Evolutionary conservation across 108 stramenopile genomes (phyloP), one percentile per base, ranked within the genome.

Genomic region (Nitzschia inconspicua): DNA sequence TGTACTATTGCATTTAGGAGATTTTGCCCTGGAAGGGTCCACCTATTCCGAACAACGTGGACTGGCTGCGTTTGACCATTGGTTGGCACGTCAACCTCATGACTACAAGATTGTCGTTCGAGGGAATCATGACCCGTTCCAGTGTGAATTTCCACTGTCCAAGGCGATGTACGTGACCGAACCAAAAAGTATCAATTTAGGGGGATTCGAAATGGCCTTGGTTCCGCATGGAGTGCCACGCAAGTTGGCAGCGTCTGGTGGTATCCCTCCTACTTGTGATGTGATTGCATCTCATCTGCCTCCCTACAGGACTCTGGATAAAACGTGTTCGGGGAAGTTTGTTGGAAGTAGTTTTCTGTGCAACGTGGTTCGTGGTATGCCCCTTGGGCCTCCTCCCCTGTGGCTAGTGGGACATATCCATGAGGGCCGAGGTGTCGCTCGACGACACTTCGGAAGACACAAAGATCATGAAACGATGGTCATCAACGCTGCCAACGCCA

Each of bases 361-460:
- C 52, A 54, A 73, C 25, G 49, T 66, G 8, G 80, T 85, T 3
- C 62, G 67, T 20, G 25, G 57, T 16, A 65, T 76, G 68, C 52
- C 47, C 0, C 13, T 41, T 23, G 65, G 73, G 2, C 47, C 67
- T 13, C 87, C 83, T 0, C 48, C 60, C 13, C 51, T 86, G 11
- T 86, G 84, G 85, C 52, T 86, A 0, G 83, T 84, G 54, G 84
- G 84, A 23, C 86, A 88, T 55, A 89, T 89, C 60, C 88, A 89
- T 55, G 88, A 89, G 67, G 71, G 69, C 3, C 44, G 85, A 42
- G 88, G 88, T 29, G 60, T 70, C 18, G 26, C 46, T 9, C 58
- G 70, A 40, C 70, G 68, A 11, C n/a, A 47, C 0, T 76, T 76
- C 56, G 41, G 43, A 2, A 26, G 20, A 23, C 41, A 66, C 13